Base-by-base conservation (phyloP, 208 protist species). In the Crithidia acanthocephali region DNA sequence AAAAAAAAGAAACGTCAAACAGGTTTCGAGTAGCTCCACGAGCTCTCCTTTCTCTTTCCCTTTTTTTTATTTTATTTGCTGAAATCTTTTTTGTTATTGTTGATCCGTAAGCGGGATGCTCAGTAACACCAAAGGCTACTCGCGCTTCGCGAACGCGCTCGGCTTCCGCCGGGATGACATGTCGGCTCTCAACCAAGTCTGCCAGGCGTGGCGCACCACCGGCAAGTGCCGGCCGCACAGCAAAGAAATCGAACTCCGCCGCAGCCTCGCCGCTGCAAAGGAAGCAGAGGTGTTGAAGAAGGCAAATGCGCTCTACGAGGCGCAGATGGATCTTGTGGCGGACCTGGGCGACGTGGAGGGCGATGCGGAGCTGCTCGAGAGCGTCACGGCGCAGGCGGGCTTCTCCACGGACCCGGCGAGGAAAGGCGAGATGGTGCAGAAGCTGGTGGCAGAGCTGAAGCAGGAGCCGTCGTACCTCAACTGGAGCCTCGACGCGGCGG, bases 401-500 rank as follows among this genome's bases (percentile, higher is more conserved):
- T 78, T 78, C 48, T 72, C 74, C 2, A n/a, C 66, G 0, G 75
- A 77, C 28, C 65, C 67, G 10, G 15, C 52, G 11, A 68, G 64
- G 48, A 63, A 61, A 37, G 44, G 15, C n/a, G 69, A 81, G 45
- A 67, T 87, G 42, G 59, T 91, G 3, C 32, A 28, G 11, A 57
- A 57, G 15, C 78, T 93, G 22, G 52, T 95, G 16, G 77, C 75
- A 16, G 88, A 92, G 79, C 76, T 95, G 50, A 88, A 90, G 74
- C 61, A 78, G 67, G 86, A 94, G 75, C 76, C 83, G 35, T 79
- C 75, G 27, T 95, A 94, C 56, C 65, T 77, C 37, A 79, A 90
- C 60, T 95, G 91, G 88, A 92, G 81, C 67, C 73, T 95, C 10
- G 88, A 95, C 45, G 83, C 78, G 23, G 88, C 70, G 23, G 80